These are phyloP conservation scores for Aureobasidium sp. DNA, from an alignment of 2,329 filamentous ascomycete species.

Conservation along the genomic window DNA sequence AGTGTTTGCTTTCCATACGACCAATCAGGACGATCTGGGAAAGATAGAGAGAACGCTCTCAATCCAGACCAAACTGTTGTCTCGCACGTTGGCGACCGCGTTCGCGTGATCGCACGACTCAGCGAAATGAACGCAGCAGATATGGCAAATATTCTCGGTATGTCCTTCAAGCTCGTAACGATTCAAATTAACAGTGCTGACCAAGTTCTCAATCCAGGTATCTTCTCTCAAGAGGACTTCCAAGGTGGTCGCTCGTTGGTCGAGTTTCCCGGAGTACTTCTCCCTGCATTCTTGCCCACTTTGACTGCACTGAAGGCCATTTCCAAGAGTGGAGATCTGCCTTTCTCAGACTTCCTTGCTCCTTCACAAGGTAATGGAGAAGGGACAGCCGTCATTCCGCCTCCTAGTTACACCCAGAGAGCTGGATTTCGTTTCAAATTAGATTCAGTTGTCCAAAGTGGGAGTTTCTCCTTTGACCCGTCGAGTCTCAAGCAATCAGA, in stretches of 20 bases:
- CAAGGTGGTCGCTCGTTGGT: conserved; percentile 31
- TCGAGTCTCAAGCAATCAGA: conserved; percentile 21
- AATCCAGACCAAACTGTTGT: not conserved
- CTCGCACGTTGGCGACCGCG: not conserved
- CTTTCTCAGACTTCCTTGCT: conserved; percentile 23
- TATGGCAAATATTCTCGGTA: not conserved
- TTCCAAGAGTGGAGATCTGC: conserved; percentile 23
- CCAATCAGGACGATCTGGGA: conserved; percentile 9
- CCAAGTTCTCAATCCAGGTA: not conserved
- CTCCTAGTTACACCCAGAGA: conserved; percentile 44
- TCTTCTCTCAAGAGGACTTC: not conserved
- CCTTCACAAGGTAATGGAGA: conserved; percentile 15
- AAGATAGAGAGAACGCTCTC: not conserved
- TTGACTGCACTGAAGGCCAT: conserved; percentile 49
- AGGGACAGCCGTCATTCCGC: conserved; percentile 25
- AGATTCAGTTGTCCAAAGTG: conserved; percentile 14
- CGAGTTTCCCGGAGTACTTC: conserved; percentile 53
- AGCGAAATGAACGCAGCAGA: not conserved
- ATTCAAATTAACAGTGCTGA: too few relatives aligned
- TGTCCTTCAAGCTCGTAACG: not conserved
- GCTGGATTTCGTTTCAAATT: conserved; percentile 44
- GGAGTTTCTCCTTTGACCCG: conserved; percentile 18
- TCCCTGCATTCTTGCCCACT: conserved; percentile 50
- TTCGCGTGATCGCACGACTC: conserved; percentile 16
- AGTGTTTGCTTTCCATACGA: conserved; percentile 15